phyloP scores from a whole-genome alignment of 1,284 basidiomycete genomes.

The Trichosporon inkin region DNA sequence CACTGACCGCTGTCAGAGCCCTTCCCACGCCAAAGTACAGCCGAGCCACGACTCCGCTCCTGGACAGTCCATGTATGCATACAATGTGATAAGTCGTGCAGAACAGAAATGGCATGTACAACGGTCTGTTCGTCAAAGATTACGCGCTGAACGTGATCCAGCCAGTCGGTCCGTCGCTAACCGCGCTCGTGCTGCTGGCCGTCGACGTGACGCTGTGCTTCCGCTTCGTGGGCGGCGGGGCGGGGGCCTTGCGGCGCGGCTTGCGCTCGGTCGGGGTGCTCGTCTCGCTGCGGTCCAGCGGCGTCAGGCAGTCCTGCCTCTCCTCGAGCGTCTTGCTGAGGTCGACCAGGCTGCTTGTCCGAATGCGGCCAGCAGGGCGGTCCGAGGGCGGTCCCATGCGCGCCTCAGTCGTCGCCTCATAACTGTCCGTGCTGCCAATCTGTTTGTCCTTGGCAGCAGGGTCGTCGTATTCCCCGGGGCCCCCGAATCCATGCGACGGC shows the following conservation, averaged over 20 bases:
- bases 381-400: background rate
- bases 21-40: no score
- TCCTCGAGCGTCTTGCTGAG: conserved; percentile 33
- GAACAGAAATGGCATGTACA: background rate
- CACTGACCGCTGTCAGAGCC: no score
- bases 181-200: background rate
- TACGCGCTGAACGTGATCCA: conserved; percentile 39
- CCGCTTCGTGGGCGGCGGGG: conserved; percentile 30
- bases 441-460: background rate
- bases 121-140: background rate
- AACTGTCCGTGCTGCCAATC: background rate
- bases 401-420: conserved; percentile 1
- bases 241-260: conserved; percentile 30
- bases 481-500: background rate
- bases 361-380: conserved; percentile 29
- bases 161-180: conserved; percentile 19
- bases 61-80: background rate
- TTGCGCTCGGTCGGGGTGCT: conserved; percentile 16
- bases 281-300: conserved; percentile 12
- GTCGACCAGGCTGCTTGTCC: conserved; percentile 41
- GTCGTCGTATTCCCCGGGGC: background rate
- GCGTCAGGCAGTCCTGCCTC: conserved; percentile 9
- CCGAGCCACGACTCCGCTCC: no score
- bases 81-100: background rate
- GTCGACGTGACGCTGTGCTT: conserved; percentile 20